Evolutionary conservation across 176 grass and related monocot genomes (phyloP).

Genomic region (Echinochloa phyllopogon): DNA sequence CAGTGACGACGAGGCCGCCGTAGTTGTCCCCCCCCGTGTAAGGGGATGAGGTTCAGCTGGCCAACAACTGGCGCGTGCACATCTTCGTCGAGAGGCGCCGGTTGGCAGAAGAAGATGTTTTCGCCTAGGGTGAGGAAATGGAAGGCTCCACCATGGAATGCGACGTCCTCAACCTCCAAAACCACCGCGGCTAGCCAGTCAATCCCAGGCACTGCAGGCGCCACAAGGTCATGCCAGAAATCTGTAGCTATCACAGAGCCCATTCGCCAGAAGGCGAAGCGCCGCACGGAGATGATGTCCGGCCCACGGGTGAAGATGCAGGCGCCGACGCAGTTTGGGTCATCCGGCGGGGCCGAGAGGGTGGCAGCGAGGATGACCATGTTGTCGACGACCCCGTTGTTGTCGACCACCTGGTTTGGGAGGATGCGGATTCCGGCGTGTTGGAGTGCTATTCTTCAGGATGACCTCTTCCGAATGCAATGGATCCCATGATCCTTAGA

Average conservation of each 20-base stretch:
- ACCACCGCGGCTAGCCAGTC: no score
- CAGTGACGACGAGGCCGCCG: not conserved
- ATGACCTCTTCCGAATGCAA: no score
- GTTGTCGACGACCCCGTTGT: not conserved
- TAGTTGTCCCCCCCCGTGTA: not conserved
- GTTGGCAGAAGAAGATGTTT: not conserved
- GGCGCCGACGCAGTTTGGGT: not conserved
- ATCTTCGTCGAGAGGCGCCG: not conserved
- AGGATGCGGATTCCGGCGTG: accelerated
- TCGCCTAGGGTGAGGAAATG: not conserved
- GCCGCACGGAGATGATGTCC: no score
- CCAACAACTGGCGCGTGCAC: not conserved
- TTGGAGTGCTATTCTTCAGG: no score
- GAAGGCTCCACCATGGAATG: not conserved
- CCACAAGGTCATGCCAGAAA: accelerated
- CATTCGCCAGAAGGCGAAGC: not conserved
- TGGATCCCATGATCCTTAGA: no score
- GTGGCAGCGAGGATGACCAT: slow-evolving; percentile 11
- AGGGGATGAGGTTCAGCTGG: no score
- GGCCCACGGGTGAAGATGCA: no score
- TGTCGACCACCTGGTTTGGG: not conserved
- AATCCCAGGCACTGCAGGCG: no score
- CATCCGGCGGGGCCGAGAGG: not conserved
- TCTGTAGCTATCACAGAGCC: not conserved
- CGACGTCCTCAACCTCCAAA: not conserved